phyloP scores from a whole-genome alignment of 2,329 filamentous ascomycete species.

The Colletotrichum neosansevieriae region DNA sequence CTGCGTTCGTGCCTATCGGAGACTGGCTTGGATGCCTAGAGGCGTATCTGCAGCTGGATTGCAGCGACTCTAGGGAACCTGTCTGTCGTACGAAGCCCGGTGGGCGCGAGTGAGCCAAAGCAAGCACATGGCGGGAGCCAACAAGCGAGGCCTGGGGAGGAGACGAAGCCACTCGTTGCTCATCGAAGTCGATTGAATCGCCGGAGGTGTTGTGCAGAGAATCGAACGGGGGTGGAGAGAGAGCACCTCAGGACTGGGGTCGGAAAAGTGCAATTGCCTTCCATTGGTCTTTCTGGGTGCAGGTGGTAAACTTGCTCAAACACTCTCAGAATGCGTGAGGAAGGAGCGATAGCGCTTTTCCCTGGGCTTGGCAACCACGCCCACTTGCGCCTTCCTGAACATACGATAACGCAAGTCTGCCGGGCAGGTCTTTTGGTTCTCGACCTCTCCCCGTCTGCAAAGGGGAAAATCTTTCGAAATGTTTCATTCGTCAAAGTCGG shows the following conservation, averaged over 20 bases:
- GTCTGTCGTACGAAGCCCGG: not conserved
- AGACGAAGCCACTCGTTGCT: slow-evolving; percentile 5
- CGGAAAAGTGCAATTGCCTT: not conserved
- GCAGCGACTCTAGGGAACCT: slow-evolving; percentile 2
- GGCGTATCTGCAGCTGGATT: slow-evolving; percentile 5
- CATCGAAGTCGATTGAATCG: not conserved
- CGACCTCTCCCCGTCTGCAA: not conserved
- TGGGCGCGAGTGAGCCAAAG: not conserved
- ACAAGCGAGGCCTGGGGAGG: not conserved
- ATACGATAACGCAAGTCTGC: slow-evolving; percentile 29
- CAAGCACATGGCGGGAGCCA: slow-evolving; percentile 8
- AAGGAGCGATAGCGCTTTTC: slow-evolving; percentile 29
- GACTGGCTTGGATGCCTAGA: not conserved
- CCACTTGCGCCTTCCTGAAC: slow-evolving; percentile 22
- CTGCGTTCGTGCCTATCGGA: not conserved
- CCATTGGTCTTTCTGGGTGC: not conserved
- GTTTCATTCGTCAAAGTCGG: not conserved
- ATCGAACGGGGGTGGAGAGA: not conserved
- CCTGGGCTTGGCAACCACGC: slow-evolving; percentile 18
- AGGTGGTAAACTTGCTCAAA: slow-evolving; percentile 44
- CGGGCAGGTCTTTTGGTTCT: not conserved
- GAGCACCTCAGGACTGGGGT: not conserved
- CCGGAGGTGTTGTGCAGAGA: slow-evolving; percentile 18
- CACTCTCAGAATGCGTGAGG: slow-evolving; percentile 37
- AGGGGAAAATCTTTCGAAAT: not conserved